Conservation (phyloP, 2,329 filamentous ascomycete species). For the Hypoxylon sp. region DNA sequence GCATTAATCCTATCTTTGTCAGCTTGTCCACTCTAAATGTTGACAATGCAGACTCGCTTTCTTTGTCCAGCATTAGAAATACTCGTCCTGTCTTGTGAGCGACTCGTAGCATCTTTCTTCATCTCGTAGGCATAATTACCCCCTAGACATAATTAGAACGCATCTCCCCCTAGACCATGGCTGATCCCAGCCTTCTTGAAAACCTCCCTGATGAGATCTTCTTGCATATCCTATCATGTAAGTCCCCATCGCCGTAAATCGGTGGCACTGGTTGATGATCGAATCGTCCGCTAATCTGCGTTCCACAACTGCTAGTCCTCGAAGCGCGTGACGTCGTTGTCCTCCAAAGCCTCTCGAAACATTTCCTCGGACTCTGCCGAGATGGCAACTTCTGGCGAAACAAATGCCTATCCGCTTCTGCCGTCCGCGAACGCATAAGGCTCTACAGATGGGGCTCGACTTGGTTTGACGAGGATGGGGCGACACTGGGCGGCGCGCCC, state of each 20-base stretch:
- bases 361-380: constrained; percentile 76
- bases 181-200: constrained; percentile 58
- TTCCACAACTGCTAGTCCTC: constrained; percentile 58
- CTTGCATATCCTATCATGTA: constrained; percentile 74
- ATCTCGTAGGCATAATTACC: constrained; percentile 7
- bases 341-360: constrained; percentile 78
- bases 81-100: constrained; percentile 13
- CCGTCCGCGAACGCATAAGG: constrained; percentile 69
- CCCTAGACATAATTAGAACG: neutral
- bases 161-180: constrained; percentile 34
- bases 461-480: constrained; percentile 51
- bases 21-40: constrained; percentile 5
- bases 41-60: constrained; percentile 4
- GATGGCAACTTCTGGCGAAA: constrained; percentile 84
- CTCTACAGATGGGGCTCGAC: constrained; percentile 68
- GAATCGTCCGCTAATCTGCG: constrained; percentile 17
- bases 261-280: neutral
- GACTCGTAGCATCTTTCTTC: constrained; percentile 11
- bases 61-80: constrained; percentile 9
- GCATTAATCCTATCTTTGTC: constrained; percentile 30
- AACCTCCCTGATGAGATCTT: constrained; percentile 75
- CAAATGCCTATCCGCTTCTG: constrained; percentile 79
- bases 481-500: constrained; percentile 35
- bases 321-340: constrained; percentile 74
- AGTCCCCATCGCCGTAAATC: constrained; percentile 50